Evolutionary conservation across 1,284 basidiomycete species (phyloP).

Genomic region (Leccinum laetum): DNA sequence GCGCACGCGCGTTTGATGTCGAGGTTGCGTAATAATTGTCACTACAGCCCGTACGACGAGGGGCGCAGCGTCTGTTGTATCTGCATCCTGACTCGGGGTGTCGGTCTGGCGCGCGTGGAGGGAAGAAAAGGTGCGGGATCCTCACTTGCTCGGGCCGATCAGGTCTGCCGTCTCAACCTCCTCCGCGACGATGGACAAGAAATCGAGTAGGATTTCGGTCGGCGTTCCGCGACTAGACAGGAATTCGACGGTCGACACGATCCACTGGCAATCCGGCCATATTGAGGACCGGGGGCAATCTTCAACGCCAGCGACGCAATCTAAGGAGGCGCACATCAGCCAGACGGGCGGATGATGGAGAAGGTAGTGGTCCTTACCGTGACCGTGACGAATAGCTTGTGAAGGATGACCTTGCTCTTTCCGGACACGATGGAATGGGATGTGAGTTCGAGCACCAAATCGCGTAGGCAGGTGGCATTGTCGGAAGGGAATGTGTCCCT

Average conservation of each 20-base stretch:
- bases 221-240: constrained; percentile 58
- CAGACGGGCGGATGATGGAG: not conserved
- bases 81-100: constrained; percentile 44
- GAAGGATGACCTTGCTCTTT: constrained; percentile 67
- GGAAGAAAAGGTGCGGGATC: constrained; percentile 8
- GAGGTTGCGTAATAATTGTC: constrained; percentile 44
- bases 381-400: constrained; percentile 83
- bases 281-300: constrained; percentile 53
- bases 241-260: constrained; percentile 55
- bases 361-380: constrained; percentile 44
- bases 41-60: constrained; percentile 71
- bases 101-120: constrained; percentile 13
- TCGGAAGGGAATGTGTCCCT: constrained; percentile 67
- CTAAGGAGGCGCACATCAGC: constrained; percentile 35
- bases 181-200: constrained; percentile 82
- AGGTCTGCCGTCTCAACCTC: constrained; percentile 78
- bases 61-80: constrained; percentile 65
- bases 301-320: constrained; percentile 76
- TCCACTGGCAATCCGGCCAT: constrained; percentile 67
- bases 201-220: constrained; percentile 67
- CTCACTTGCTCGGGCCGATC: constrained; percentile 73
- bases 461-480: constrained; percentile 51
- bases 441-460: constrained; percentile 65
- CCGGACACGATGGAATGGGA: constrained; percentile 54
- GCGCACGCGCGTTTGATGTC: constrained; percentile 21